These are phyloP conservation scores for Sporothrix euskadiensis DNA, from an alignment of 2,329 filamentous ascomycete genomes.

Conservation along the genomic window DNA sequence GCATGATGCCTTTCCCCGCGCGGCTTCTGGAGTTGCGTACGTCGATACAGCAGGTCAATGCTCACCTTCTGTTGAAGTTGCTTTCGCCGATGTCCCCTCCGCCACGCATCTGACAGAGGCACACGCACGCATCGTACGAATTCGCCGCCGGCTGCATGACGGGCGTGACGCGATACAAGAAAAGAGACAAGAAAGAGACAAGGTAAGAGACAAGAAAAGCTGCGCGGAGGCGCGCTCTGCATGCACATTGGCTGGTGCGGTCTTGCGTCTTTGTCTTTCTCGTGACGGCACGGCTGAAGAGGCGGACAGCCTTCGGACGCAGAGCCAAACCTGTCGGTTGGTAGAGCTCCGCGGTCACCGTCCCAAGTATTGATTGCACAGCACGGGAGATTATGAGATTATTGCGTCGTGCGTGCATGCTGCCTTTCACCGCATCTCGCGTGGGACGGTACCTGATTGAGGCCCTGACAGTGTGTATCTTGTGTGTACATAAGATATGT, in stretches of 20 bases:
- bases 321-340: neutral
- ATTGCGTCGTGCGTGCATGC: conserved; percentile 19
- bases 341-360: neutral
- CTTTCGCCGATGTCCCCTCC: too few relatives aligned
- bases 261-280: neutral
- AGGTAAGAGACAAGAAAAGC: neutral
- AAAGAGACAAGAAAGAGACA: neutral
- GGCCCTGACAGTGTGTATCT: neutral
- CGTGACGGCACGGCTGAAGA: neutral
- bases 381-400: conserved; percentile 26
- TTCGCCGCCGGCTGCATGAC: neutral
- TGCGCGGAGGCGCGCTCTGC: neutral
- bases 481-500: neutral
- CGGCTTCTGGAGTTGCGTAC: neutral
- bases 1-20: neutral
- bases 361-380: conserved; percentile 25
- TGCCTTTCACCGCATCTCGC: conserved; percentile 6
- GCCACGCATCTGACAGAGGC: too few relatives aligned
- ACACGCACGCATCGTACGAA: conserved; percentile 1
- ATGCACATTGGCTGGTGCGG: conserved; percentile 1
- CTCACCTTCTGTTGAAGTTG: neutral
- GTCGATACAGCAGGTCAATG: conserved; percentile 14
- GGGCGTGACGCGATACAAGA: conserved; percentile 9
- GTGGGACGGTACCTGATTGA: conserved; percentile 16
- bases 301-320: neutral